Conservation (phyloP, 2,329 filamentous ascomycete species). For the Fusarium robinianum region DNA sequence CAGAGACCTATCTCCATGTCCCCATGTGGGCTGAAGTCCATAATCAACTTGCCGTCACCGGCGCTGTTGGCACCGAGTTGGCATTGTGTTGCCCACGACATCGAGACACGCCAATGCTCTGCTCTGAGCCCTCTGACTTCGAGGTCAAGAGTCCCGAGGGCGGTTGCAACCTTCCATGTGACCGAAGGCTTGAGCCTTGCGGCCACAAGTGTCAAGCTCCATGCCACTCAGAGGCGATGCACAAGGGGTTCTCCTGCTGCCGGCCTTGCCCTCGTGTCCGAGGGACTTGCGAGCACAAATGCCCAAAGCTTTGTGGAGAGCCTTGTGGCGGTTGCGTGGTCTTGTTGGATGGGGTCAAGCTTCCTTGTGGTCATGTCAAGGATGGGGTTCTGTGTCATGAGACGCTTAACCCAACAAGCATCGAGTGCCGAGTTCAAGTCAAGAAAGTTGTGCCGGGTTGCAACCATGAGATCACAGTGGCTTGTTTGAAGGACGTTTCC, state of each 20-base stretch:
- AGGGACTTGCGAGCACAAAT: conserved; percentile 50
- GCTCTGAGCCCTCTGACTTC: conserved; percentile 61
- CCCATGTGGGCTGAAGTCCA: conserved; percentile 54
- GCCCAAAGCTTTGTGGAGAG: conserved; percentile 48
- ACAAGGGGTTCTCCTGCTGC: conserved; percentile 50
- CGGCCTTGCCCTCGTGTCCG: conserved; percentile 49
- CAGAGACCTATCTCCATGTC: conserved; percentile 57
- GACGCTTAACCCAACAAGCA: background rate
- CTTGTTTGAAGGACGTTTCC: conserved; percentile 11
- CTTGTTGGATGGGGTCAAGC: conserved; percentile 6
- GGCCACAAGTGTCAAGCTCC: conserved; percentile 50
- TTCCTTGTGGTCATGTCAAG: conserved; percentile 28
- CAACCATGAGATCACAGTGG: conserved; percentile 1
- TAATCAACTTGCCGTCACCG: conserved; percentile 7
- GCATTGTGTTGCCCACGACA: conserved; percentile 66
- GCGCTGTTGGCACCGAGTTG: conserved; percentile 54
- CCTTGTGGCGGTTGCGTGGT: conserved; percentile 38
- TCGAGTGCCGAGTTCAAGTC: conserved; percentile 7
- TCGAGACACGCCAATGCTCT: conserved; percentile 51
- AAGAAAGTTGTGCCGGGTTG: conserved; percentile 12
- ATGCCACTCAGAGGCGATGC: conserved; percentile 53
- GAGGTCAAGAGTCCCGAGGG: conserved; percentile 60
- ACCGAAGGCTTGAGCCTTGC: conserved; percentile 48
- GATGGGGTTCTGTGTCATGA: conserved; percentile 11
- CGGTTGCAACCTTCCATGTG: conserved; percentile 59